Conservation (phyloP, 2,329 filamentous ascomycete genomes). For the Septoria petroselini region DNA sequence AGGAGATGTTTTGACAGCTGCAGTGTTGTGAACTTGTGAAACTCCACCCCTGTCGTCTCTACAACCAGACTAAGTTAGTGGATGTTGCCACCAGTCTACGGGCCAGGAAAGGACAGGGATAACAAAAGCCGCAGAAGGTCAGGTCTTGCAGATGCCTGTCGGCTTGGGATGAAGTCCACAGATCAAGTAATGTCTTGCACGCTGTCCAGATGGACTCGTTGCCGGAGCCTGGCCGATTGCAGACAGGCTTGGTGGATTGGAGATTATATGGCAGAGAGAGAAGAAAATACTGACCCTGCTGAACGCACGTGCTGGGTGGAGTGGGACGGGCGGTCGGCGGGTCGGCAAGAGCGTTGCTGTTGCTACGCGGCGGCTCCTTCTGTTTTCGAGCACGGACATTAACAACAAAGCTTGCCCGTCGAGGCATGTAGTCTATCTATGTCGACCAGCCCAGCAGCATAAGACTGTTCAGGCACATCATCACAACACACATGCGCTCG, state of each 20-base stretch:
- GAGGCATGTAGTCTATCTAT: background rate
- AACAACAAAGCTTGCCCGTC: conserved; percentile 6
- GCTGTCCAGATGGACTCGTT: background rate
- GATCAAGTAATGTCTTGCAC: background rate
- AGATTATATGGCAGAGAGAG: too few species aligned
- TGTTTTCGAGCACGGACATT: conserved; percentile 7
- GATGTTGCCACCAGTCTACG: conserved; percentile 3
- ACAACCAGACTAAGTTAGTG: conserved; percentile 8
- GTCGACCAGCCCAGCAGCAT: background rate
- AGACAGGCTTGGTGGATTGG: too few species aligned
- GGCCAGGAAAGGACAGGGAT: background rate
- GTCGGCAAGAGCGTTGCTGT: conserved; percentile 7
- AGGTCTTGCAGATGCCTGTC: background rate
- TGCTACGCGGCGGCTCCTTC: conserved; percentile 4
- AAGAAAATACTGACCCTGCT: too few species aligned
- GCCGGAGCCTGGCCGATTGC: too few species aligned
- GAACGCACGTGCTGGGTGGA: too few species aligned
- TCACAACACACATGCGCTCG: conserved; percentile 6
- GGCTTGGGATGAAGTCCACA: too few species aligned
- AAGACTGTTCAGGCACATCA: background rate
- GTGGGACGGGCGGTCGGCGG: conserved; percentile 3
- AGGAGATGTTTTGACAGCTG: conserved; percentile 9
- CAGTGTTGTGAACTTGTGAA: conserved; percentile 2
- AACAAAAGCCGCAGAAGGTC: background rate
- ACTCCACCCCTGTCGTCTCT: conserved; percentile 11